These are phyloP conservation scores for Purshia tridentata DNA, from an alignment of 306 rosid species.

Conservation along the genomic window DNA sequence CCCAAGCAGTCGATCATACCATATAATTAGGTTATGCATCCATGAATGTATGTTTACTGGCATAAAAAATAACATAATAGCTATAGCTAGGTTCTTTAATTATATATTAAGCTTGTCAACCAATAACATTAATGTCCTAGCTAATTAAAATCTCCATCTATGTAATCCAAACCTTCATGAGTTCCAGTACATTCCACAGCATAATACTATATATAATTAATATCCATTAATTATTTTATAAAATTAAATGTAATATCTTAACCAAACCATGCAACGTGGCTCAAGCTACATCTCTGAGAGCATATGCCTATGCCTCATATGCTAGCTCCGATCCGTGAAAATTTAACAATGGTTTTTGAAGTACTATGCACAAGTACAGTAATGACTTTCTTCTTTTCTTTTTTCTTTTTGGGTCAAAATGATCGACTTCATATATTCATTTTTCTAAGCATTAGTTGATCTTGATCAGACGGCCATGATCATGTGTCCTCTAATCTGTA, in stretches of 20 bases:
- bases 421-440: not conserved
- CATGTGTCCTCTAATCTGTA: constrained; percentile 38
- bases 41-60: no score
- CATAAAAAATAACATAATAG: not conserved
- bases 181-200: constrained; percentile 25
- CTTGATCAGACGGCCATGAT: constrained; percentile 39
- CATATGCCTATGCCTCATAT: not conserved
- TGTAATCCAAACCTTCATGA: constrained; percentile 28
- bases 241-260: not conserved
- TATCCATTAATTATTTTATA: no score
- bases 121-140: constrained; percentile 6
- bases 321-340: constrained; percentile 5
- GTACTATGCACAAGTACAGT: constrained; percentile 66
- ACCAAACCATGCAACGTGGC: constrained; percentile 31
- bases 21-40: no score
- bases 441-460: constrained; percentile 22
- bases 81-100: constrained; percentile 11
- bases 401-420: no score
- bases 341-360: constrained; percentile 42
- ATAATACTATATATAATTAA: no score
- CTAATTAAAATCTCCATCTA: not conserved
- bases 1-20: no score
- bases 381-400: constrained; percentile 17
- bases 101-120: constrained; percentile 13
- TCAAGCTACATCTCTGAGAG: constrained; percentile 10